phyloP scores from a whole-genome alignment of 345 rosid species.

The Fremontodendron californicum region DNA sequence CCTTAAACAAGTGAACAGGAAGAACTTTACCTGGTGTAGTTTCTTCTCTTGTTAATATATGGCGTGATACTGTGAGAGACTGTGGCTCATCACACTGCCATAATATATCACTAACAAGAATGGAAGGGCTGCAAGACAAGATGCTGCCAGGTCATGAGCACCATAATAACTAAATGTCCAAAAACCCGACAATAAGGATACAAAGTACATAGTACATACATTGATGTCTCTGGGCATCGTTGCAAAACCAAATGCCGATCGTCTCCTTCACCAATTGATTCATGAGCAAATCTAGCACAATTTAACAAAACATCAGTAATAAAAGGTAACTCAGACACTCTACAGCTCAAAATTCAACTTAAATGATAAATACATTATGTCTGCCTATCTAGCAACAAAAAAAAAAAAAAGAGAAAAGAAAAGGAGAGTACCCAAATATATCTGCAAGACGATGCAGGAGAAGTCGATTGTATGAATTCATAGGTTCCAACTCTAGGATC shows the following conservation, averaged over 20 bases:
- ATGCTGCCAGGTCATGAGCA: constrained; percentile 5
- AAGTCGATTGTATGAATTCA: constrained; percentile 63
- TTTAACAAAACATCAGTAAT: constrained; percentile 2
- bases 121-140: constrained; percentile 52
- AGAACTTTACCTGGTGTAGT: constrained; percentile 40
- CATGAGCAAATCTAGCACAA: constrained; percentile 55
- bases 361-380: background rate
- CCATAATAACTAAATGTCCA: background rate
- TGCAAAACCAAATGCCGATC: constrained; percentile 50
- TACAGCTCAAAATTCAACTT: background rate
- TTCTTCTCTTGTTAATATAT: constrained; percentile 48
- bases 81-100: constrained; percentile 47
- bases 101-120: constrained; percentile 68
- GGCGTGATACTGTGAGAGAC: constrained; percentile 28
- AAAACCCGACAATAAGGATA: background rate
- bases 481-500: constrained; percentile 59
- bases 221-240: constrained; percentile 58
- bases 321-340: background rate
- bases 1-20: background rate
- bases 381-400: background rate
- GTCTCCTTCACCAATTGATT: constrained; percentile 64
- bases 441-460: constrained; percentile 68
- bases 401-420: too few relatives aligned
- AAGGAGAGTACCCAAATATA: constrained; percentile 67
- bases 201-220: constrained; percentile 38